phyloP scores from a whole-genome alignment of 2,329 filamentous ascomycete species.

The Hymenoscyphus occultus region DNA sequence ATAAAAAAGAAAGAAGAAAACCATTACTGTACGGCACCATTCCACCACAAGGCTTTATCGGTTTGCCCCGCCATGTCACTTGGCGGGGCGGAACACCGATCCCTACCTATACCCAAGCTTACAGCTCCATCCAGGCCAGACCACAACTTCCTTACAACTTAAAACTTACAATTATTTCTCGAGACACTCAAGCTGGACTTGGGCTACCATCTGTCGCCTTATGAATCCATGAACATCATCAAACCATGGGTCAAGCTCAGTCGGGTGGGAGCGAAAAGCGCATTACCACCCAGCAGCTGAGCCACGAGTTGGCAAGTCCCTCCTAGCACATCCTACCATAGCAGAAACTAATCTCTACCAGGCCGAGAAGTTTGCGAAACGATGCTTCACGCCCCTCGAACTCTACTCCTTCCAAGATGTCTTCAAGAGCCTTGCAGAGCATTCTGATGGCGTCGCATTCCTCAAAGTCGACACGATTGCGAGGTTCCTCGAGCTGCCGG shows the following conservation, averaged over 20 bases:
- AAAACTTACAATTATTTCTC: neutral
- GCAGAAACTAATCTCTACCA: conserved; percentile 32
- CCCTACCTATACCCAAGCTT: neutral
- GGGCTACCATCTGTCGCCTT: neutral
- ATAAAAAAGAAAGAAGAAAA: too few relatives aligned
- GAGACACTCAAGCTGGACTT: neutral
- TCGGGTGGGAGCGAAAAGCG: conserved; percentile 29
- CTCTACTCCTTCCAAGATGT: conserved; percentile 72
- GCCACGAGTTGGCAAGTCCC: conserved; percentile 34
- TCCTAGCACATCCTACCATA: conserved; percentile 14
- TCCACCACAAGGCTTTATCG: too few relatives aligned
- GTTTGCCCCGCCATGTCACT: neutral
- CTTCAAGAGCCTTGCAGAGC: conserved; percentile 66
- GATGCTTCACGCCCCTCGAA: conserved; percentile 69
- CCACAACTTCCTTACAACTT: neutral
- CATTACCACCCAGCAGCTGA: conserved; percentile 34
- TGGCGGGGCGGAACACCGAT: neutral
- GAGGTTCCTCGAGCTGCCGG: conserved; percentile 70
- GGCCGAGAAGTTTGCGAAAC: conserved; percentile 63
- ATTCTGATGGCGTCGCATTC: conserved; percentile 59
- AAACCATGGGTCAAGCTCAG: conserved; percentile 37
- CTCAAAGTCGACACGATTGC: conserved; percentile 69
- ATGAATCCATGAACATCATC: neutral
- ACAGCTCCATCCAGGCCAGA: neutral
- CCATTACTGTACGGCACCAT: too few relatives aligned